phyloP scores from a whole-genome alignment of 495 filamentous ascomycete genomes.

The Parathielavia hyrcaniae region DNA sequence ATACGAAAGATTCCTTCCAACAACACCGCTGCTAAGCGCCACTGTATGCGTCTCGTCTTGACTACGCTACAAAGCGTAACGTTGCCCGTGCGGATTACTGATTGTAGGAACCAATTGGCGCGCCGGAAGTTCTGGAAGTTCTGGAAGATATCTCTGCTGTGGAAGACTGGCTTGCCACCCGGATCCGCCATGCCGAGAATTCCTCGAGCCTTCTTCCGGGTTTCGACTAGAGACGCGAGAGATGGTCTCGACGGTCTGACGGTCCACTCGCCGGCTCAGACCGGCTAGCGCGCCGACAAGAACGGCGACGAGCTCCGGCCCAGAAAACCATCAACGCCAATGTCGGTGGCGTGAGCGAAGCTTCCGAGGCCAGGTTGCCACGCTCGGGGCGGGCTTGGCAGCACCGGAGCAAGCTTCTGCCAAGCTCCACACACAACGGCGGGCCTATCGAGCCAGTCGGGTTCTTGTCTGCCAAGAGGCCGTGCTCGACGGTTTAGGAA shows the following conservation, averaged over 20 bases:
- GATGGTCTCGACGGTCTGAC: no score
- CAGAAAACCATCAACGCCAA: no score
- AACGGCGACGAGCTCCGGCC: slow-evolving; percentile 12
- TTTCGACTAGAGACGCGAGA: background rate
- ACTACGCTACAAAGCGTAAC: no score
- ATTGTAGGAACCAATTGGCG: background rate
- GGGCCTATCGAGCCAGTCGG: slow-evolving; percentile 4
- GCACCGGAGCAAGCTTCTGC: background rate
- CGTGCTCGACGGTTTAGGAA: slow-evolving; percentile 13
- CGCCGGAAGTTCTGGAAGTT: background rate
- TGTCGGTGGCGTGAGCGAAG: slow-evolving; percentile 3
- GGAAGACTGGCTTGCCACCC: no score
- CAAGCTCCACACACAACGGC: slow-evolving; percentile 1
- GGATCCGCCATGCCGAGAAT: background rate
- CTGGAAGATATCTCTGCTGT: no score
- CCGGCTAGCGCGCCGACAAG: slow-evolving; percentile 8
- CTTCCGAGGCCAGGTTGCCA: slow-evolving; percentile 6
- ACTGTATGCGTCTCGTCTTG: no score
- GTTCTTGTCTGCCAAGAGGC: slow-evolving; percentile 10
- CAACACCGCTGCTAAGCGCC: background rate
- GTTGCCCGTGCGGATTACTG: no score
- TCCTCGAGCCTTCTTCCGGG: background rate
- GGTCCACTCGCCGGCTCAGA: background rate
- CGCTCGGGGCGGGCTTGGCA: slow-evolving; percentile 2
- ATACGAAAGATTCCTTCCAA: background rate